Evolutionary conservation across 331 rosid genomes (phyloP), one percentile per base, ranked within the genome.

Genomic region (Ulmus americana): DNA sequence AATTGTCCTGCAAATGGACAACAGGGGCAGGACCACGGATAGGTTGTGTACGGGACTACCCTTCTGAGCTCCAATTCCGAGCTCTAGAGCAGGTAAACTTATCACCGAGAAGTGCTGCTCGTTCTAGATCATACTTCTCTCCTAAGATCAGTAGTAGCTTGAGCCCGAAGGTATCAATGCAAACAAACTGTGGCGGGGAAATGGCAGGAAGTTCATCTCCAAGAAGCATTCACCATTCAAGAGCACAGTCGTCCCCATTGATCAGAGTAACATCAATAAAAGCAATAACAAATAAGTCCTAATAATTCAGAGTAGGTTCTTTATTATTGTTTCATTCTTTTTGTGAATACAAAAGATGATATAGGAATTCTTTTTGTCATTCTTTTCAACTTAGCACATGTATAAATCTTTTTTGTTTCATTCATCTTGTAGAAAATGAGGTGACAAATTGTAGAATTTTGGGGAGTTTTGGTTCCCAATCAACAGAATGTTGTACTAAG

Each of bases 1-100:
- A 94, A 67, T 67, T 94, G 61, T 94, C 99, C 0, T 90, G 85
- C 84, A 94, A 87, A 73, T 94, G 99, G 99, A 94, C 99, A 41
- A 90, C 99, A 0, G 99, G 99, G 44, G 99, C 96, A 0, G 99
- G 99, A 43, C 99, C 99, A 0, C 88, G 99, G 45, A 94, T 94
- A 3, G 86, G 99, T 5, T 94, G 99, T 10, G 88, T 94, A 2
- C 77, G 97, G 55, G 97, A 90, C 80, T 94, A 90, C 68, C 99
- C 99, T 10, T 78, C 81, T 2, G 90, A 90, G 77, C 99, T 94
- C 49, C 97, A 85, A 77, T 68, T 84, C 60, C 80, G 69, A 46
- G 99, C 99, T 8, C 67, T 94, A 74, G 96, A 91, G 82, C 86
- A 88, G 73, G 92, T 91, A 57, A 81, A 76, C 74, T 79, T 91